Evolutionary conservation across 208 protist species (phyloP).

Genomic region (Zelonia costaricensis): DNA sequence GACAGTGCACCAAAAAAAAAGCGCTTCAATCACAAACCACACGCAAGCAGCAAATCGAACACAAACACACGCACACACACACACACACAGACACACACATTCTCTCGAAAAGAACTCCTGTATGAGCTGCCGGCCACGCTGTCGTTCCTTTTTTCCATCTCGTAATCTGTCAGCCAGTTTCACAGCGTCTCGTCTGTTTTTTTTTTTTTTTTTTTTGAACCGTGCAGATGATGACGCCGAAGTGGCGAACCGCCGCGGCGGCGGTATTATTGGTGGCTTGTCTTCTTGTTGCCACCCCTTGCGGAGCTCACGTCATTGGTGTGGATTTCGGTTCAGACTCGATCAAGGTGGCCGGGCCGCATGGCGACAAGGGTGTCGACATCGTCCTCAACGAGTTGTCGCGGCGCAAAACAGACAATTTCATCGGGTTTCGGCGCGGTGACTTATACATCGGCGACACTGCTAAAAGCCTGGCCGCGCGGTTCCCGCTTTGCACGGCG

Average conservation of each 20-base stretch:
- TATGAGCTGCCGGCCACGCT: too few species aligned
- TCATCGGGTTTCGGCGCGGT: constrained; percentile 87
- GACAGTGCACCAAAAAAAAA: too few species aligned
- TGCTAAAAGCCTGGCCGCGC: constrained; percentile 83
- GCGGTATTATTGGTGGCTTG: not conserved
- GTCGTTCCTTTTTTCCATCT: constrained; percentile 5
- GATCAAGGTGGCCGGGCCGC: constrained; percentile 75
- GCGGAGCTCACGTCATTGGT: constrained; percentile 69
- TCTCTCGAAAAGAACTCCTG: too few species aligned
- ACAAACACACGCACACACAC: too few species aligned
- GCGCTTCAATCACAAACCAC: too few species aligned
- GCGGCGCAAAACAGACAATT: constrained; percentile 91
- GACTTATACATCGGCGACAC: constrained; percentile 92
- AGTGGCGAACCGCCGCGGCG: not conserved
- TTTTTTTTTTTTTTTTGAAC: constrained; percentile 11
- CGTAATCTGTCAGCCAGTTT: too few species aligned
- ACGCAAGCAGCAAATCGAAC: too few species aligned
- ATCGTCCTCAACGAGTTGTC: constrained; percentile 96
- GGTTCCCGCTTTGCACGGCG: constrained; percentile 81
- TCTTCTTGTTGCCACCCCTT: constrained; percentile 1
- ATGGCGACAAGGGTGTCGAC: constrained; percentile 74
- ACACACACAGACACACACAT: too few species aligned
- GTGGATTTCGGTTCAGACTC: constrained; percentile 90
- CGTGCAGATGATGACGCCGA: not conserved
- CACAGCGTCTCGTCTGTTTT: not conserved